phyloP scores from a whole-genome alignment of 371 early-diverging fungal species.

The Mucor circinelloides region DNA sequence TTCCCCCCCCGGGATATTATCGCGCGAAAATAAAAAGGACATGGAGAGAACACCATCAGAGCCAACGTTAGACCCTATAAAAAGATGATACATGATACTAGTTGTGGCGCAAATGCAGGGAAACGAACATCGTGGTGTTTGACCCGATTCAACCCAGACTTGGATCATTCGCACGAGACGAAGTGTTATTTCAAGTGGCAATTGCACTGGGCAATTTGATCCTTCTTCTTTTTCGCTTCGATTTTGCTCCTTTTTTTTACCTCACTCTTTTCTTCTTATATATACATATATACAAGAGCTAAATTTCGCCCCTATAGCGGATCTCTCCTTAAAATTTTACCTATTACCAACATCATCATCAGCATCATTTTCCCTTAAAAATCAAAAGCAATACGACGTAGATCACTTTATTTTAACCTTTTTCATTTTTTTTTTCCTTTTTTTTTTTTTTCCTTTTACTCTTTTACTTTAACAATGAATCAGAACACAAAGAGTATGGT shows the following conservation, averaged over 20 bases:
- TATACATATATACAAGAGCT: background rate
- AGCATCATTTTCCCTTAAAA: too few species aligned
- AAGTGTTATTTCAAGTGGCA: background rate
- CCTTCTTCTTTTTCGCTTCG: background rate
- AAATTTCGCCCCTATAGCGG: background rate
- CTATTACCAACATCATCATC: background rate
- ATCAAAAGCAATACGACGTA: background rate
- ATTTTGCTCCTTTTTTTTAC: background rate
- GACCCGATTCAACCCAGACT: conserved; percentile 21
- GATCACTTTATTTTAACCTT: background rate
- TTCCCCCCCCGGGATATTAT: background rate
- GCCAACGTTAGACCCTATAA: background rate
- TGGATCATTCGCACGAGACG: conserved; percentile 12
- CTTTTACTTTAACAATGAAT: background rate
- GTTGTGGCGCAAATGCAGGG: conserved; percentile 20
- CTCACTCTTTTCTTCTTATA: background rate
- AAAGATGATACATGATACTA: background rate
- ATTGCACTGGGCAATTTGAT: background rate
- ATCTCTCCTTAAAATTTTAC: conserved; percentile 1
- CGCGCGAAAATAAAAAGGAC: background rate
- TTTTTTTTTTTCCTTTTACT: background rate
- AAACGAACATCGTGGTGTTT: conserved; percentile 14
- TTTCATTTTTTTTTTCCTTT: background rate
- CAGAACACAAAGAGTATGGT: background rate
- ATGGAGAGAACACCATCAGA: too few species aligned